Base-by-base conservation (phyloP, 1,284 basidiomycete species). In the Pisolithus thermaeus region DNA sequence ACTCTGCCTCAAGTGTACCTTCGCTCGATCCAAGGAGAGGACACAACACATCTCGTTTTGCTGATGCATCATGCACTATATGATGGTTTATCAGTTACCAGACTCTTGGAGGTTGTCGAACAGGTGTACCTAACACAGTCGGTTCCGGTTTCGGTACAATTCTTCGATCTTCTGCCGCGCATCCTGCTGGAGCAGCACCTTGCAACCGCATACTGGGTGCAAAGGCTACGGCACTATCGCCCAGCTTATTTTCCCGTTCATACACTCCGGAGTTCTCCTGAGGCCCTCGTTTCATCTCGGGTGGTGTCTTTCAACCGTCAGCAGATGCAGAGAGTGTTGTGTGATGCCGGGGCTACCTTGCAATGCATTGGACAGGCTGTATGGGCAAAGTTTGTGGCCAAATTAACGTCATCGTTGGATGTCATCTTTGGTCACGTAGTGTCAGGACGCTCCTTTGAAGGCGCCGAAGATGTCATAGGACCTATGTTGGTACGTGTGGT, bases 51-150 rank as follows among this genome's bases (percentile, higher is more conserved):
- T 20, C 64, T 79, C 4, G 67, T 76, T 11, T 57, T 79, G 6
- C 66, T 72, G 36, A 65, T 79, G 61, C 77, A 79, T 53, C 77
- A 79, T 58, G 74, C 76, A 2, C 57, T 79, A n/a, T 79, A 79
- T 52, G 77, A 79, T 53, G 77, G 77, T 5, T 54, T 74, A 12
- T 76, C 76, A 14, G 59, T 78, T 23, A 60, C 62, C 8, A 63
- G 58, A 28, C 62, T 79, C 3, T 58, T 76, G 23, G 56, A 68
- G 8, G 50, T 59, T 25, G 67, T 78, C 2, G 58, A 69, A 43
- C 51, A 51, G 22, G 51, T 68, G 14, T 78, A 78, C 56, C 51
- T 51, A 27, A 62, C 61, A 18, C 42, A 56, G 16, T 44, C 55
- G 8, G 52, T 61, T 12, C 48, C 54, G 2, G 41, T 48, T 12